These are phyloP conservation scores for Vaccinium vitisidaea DNA, from an alignment of 148 eudicot genomes.

Conservation along the genomic window DNA sequence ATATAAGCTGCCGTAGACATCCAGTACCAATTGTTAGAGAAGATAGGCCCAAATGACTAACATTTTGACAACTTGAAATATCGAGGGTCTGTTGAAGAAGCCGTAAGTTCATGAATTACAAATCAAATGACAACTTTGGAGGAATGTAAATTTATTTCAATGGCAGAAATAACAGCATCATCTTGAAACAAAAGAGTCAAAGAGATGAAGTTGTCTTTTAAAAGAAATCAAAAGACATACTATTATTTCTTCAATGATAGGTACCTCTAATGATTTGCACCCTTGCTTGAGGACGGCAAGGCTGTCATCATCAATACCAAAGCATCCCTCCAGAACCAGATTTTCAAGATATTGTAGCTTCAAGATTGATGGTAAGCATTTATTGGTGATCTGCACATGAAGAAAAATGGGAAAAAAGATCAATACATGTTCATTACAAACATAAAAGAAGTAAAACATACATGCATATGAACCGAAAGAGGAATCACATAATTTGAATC, in stretches of 20 bases:
- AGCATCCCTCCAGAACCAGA: conserved; percentile 85
- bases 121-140: conserved; percentile 3
- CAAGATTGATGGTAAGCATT: conserved; percentile 69
- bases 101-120: conserved; percentile 9
- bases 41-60: conserved; percentile 70
- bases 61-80: conserved; percentile 77
- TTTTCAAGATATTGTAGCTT: conserved; percentile 71
- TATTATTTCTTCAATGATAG: not conserved
- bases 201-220: not conserved
- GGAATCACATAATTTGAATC: not conserved
- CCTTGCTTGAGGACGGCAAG: conserved; percentile 64
- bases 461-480: not conserved
- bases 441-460: not conserved
- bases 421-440: not conserved
- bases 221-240: not conserved
- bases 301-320: conserved; percentile 77
- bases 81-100: conserved; percentile 57
- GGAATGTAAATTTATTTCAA: not conserved
- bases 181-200: not conserved
- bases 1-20: conserved; percentile 54
- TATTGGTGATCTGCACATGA: conserved; percentile 65
- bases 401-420: conserved; percentile 7
- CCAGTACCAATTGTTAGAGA: conserved; percentile 55
- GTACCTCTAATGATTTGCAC: conserved; percentile 78
- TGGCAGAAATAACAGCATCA: not conserved